Percentiles rank a stretch among this genome's conserved stretches.
Evolutionary conservation across 192 early-diverging fungal genomes (phyloP).

Genomic region (Jimgerdemannia lactiflua): DNA sequence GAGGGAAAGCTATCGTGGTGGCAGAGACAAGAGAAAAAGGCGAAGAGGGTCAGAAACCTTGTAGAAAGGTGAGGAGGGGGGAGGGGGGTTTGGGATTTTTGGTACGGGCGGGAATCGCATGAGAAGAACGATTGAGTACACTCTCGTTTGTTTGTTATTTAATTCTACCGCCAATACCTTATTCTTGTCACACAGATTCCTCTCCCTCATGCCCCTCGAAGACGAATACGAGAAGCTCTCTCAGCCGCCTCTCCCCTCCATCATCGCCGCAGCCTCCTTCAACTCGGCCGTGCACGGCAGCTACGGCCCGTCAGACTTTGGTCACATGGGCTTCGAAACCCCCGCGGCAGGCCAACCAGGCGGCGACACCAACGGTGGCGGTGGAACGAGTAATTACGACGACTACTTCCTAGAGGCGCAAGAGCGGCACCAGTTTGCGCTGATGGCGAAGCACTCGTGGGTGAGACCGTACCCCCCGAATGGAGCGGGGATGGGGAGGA

Average conservation of each 20-base stretch:
- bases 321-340: not conserved
- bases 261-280: conserved; percentile 15
- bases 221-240: conserved; percentile 34
- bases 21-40: conserved; percentile 26
- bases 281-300: conserved; percentile 3
- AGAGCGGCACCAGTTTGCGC: conserved; percentile 32
- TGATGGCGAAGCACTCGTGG: conserved; percentile 35
- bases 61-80: conserved; percentile 29
- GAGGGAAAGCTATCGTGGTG: conserved; percentile 9
- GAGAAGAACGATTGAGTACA: too few species aligned
- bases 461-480: conserved; percentile 29
- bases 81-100: not conserved
- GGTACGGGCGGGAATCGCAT: too few species aligned
- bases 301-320: not conserved
- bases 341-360: not conserved
- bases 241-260: conserved; percentile 22
- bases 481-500: not conserved
- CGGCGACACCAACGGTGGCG: not conserved
- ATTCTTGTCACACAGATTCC: conserved; percentile 12
- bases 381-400: conserved; percentile 29
- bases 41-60: conserved; percentile 28
- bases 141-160: too few species aligned
- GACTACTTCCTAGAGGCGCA: conserved; percentile 38
- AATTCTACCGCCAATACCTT: too few species aligned
- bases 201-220: conserved; percentile 33